Conservation (phyloP, 2,329 filamentous ascomycete species). For the Chaetomium olivaceum region DNA sequence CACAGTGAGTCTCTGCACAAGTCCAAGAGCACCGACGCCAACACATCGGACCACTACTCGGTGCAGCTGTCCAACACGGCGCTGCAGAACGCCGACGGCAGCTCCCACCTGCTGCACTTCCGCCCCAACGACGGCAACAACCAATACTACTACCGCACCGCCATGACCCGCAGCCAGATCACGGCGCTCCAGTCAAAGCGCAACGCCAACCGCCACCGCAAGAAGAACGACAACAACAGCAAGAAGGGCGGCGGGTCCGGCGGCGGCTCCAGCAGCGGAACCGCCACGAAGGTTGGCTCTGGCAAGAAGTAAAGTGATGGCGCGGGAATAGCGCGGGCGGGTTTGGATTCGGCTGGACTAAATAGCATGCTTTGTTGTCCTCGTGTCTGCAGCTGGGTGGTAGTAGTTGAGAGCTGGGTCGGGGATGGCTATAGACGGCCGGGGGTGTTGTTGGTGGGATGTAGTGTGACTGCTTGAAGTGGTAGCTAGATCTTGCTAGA, state of each 20-base stretch:
- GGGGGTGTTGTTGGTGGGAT: background rate
- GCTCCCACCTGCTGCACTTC: background rate
- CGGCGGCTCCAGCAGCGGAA: background rate
- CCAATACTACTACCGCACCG: background rate
- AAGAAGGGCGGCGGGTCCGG: background rate
- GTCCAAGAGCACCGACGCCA: background rate
- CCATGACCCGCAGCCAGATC: background rate
- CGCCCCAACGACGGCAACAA: background rate
- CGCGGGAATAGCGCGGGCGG: background rate
- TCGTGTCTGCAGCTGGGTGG: background rate
- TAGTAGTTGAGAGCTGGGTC: background rate
- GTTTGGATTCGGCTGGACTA: background rate
- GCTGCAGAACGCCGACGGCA: background rate
- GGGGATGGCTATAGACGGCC: background rate
- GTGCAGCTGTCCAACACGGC: background rate
- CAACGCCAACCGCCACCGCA: background rate
- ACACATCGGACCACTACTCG: background rate
- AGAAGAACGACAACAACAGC: background rate
- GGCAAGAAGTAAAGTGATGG: background rate
- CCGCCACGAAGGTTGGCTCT: background rate
- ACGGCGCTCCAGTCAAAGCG: background rate
- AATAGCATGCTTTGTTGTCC: background rate
- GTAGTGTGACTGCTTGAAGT: background rate
- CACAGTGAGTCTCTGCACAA: background rate
- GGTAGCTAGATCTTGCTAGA: background rate